Evolutionary conservation across 306 rosid genomes (phyloP).

Genomic region (Begonia fuchsioides): DNA sequence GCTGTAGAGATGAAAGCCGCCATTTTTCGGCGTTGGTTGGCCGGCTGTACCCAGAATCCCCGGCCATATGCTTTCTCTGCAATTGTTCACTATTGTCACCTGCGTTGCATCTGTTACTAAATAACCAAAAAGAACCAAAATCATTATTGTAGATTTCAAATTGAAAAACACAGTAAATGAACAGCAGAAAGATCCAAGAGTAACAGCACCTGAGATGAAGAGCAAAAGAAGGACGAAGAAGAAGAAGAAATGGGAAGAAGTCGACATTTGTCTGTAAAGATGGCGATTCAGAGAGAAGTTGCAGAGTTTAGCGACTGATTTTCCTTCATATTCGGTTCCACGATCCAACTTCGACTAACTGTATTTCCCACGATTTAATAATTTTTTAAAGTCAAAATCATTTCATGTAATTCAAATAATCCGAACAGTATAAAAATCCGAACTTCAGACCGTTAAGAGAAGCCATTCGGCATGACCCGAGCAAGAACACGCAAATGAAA

Average conservation of each 20-base stretch:
- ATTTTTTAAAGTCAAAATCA: too few species aligned
- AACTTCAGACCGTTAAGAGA: too few species aligned
- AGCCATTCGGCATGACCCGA: too few species aligned
- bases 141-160: not conserved
- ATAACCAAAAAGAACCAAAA: not conserved
- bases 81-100: constrained; percentile 48
- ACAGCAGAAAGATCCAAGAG: not conserved
- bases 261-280: constrained; percentile 16
- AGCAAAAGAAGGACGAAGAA: constrained; percentile 21
- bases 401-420: too few species aligned
- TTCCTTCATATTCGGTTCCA: not conserved
- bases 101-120: constrained; percentile 35
- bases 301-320: too few species aligned
- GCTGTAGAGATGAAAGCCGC: constrained; percentile 48
- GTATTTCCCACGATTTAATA: too few species aligned
- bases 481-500: too few species aligned
- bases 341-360: not conserved
- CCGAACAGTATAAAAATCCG: too few species aligned
- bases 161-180: too few species aligned
- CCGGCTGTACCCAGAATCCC: constrained; percentile 50
- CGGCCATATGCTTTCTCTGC: constrained; percentile 62
- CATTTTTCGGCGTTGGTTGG: constrained; percentile 29
- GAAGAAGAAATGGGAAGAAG: constrained; percentile 13
- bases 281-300: not conserved
- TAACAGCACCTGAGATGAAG: constrained; percentile 19